phyloP scores from a whole-genome alignment of 75 land plant species.

The Pinus tabuliformis region DNA sequence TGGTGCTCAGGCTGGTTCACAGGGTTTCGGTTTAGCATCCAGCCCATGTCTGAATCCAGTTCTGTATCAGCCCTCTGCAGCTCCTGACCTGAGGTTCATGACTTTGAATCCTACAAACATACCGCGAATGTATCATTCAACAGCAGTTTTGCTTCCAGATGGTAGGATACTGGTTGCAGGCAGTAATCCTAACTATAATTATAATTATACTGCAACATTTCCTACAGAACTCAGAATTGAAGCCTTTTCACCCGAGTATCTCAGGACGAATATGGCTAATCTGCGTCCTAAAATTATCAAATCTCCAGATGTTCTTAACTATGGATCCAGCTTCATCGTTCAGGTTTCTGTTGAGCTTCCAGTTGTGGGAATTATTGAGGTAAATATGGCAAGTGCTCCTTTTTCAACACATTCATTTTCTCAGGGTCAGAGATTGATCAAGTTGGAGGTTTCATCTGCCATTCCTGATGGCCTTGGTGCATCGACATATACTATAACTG shows the following conservation, averaged over 20 bases:
- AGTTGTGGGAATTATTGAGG: conserved; percentile 58
- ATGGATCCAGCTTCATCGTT: conserved; percentile 50
- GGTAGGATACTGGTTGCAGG: conserved; percentile 73
- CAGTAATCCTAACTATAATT: conserved; percentile 62
- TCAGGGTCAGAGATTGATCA: conserved; percentile 70
- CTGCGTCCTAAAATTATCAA: conserved; percentile 44
- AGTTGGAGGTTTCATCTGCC: conserved; percentile 33
- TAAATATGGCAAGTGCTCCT: conserved; percentile 64
- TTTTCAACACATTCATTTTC: conserved; percentile 80
- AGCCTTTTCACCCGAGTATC: conserved; percentile 85
- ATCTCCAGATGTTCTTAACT: conserved; percentile 41
- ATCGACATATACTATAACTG: conserved; percentile 35
- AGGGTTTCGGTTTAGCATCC: conserved; percentile 63
- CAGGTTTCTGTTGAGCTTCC: conserved; percentile 36
- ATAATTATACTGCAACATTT: conserved; percentile 41
- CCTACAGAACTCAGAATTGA: conserved; percentile 83
- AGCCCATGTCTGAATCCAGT: conserved; percentile 63
- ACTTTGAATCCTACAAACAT: conserved; percentile 48
- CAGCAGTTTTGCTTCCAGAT: conserved; percentile 71
- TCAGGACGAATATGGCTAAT: conserved; percentile 37
- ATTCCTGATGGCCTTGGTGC: conserved; percentile 17
- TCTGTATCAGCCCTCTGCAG: conserved; percentile 61
- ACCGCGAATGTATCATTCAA: conserved; percentile 83
- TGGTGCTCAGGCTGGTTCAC: conserved; percentile 68
- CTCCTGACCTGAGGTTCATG: conserved; percentile 58